Base-by-base conservation (phyloP, 352 stramenopile genomes). In the Globisporangium abappressorium region DNA sequence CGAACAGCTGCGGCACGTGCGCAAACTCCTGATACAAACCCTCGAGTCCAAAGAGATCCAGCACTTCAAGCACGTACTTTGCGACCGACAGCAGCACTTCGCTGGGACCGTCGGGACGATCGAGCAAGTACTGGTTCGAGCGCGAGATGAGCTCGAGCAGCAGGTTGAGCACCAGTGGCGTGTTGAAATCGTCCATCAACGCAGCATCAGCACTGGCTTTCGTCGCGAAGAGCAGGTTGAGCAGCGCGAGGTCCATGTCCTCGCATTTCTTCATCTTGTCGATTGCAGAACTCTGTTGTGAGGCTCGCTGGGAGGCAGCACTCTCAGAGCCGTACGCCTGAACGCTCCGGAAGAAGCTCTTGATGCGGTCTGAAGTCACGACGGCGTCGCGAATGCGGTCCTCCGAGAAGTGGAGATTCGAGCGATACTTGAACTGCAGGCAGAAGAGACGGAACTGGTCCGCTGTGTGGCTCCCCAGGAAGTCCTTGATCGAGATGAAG, bases 401-500 rank as follows among this genome's bases (percentile, higher is more conserved):
- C 2, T 86, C 72, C 11, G 87, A 92, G 69, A 92, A 97, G 53
- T 92, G 68, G 30, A 96, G 76, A 41, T 91, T 91, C 5, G 83
- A 69, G 9, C 85, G 81, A 65, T 97, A 98, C 68, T 96, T 93
- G 64, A 92, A 91, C 70, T 95, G 84, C 20, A 97, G 74, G 72
- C 90, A 98, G 67, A 98, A 97, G 12, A 97, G 46, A 3, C 92
- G 83, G 65, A 97, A 97, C 47, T 94, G 82, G 60, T 97, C 87
- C 18, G 84, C 77, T 0, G 65, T 76, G 56, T 76, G 69, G 33
- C 36, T 36, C 1, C 57, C 65, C 33, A 98, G 69, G 68, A 98
- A 92, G 33, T 98, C 89, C 56, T 84, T 77, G 65, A 99, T 97
- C 28, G 94, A 98, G 65, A 99, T 95, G 71, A 99, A 99, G 74